Evolutionary conservation across 306 rosid genomes (phyloP).

Genomic region (Casuarina glauca): DNA sequence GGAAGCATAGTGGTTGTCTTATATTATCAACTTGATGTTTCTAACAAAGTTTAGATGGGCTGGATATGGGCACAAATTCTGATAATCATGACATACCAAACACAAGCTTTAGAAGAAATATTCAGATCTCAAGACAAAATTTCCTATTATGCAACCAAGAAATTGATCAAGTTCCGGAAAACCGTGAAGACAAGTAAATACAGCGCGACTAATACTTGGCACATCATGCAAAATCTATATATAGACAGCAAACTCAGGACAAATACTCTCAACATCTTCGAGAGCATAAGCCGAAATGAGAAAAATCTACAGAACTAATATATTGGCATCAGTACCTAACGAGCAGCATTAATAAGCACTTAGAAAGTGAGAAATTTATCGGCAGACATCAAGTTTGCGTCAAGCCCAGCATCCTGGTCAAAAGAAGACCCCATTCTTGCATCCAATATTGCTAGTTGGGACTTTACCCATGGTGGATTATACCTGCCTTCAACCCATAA

Average conservation of each 20-base stretch:
- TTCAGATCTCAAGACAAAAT: background rate
- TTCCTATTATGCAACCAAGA: too few species aligned
- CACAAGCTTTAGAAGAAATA: constrained; percentile 3
- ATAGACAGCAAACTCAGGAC: background rate
- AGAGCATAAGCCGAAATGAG: constrained; percentile 14
- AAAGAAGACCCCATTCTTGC: constrained; percentile 50
- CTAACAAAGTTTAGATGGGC: background rate
- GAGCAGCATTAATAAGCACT: constrained; percentile 5
- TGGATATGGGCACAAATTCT: background rate
- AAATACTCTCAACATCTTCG: background rate
- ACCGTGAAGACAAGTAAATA: background rate
- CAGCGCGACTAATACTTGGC: background rate
- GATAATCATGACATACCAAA: background rate
- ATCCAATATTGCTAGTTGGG: constrained; percentile 80
- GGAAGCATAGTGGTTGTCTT: too few species aligned
- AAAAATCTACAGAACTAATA: constrained; percentile 28
- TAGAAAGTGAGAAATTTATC: constrained; percentile 45
- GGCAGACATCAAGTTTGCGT: constrained; percentile 37
- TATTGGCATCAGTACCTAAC: constrained; percentile 6
- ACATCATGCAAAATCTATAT: constrained; percentile 2
- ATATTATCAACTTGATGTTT: too few species aligned
- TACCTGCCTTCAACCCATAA: constrained; percentile 81
- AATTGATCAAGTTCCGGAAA: background rate
- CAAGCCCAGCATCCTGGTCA: constrained; percentile 47
- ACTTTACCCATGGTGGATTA: constrained; percentile 85